Evolutionary conservation across 441 rosid species (phyloP), one percentile per base, ranked within the genome.

Genomic region (Eutrema salsugineum): DNA sequence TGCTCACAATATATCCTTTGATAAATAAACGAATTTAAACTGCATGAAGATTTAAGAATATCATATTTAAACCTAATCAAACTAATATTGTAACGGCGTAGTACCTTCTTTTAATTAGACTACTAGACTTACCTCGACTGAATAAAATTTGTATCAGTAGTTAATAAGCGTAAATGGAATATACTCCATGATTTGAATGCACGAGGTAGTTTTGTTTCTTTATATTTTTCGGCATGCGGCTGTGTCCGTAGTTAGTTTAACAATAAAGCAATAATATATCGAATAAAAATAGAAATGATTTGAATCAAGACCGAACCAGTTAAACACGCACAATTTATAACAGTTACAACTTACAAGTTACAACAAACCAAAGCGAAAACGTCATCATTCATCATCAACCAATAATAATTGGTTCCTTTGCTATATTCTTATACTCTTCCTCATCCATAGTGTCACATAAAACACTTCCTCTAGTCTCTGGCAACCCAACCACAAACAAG

Each of bases 391-490:
- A 30, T 1, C 46, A 24, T 67, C 62, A 67, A 49, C 67, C 47
- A 63, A 50, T 11, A 63, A 50, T 11, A 44, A 22, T 24, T 11
- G 15, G 10, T 60, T 63, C 64, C 1, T 68, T 59, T 33, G 17
- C 35, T 50, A 56, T 42, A 57, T 76, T 40, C 59, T 83, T 83
- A 64, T 27, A 16, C 79, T 91, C 94, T 64, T 91, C 86, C 68
- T 87, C 93, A 0, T 86, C 91, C 84, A 87, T 80, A 3, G 94
- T 91, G 46, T 91, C 90, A 35, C 87, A 77, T 12, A 91, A 22
- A 19, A 74, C 69, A 32, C 61, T 69, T 10, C 87, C 86, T 35
- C 55, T 79, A 1, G 97, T 88, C 79, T 93, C 97, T 0, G 94
- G 96, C 72, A 93, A 75, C 2, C 72, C 69, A 4, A 84, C 14